These are phyloP conservation scores for Mycena sp. DNA, from an alignment of 1,284 basidiomycete genomes.

Conservation along the genomic window DNA sequence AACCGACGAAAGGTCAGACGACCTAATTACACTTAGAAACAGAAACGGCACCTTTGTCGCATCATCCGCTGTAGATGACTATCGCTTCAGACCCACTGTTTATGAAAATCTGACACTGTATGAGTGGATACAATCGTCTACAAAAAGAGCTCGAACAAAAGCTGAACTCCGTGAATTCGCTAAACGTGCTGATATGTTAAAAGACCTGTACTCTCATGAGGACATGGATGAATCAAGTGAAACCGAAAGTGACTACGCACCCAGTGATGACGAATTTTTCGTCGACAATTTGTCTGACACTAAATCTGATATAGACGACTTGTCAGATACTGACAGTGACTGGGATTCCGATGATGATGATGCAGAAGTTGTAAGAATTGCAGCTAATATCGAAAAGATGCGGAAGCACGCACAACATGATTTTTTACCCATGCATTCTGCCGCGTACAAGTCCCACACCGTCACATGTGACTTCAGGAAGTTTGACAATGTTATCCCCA, in stretches of 20 bases:
- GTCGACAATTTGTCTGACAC: too few species aligned
- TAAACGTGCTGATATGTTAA: background rate
- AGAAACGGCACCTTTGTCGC: background rate
- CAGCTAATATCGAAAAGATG: background rate
- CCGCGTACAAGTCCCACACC: background rate
- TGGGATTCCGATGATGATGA: background rate
- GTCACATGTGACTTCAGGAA: background rate
- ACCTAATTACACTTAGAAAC: background rate
- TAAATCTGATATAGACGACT: too few species aligned
- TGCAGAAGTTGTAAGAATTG: background rate
- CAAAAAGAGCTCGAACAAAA: background rate
- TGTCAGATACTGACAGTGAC: background rate
- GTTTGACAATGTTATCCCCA: background rate
- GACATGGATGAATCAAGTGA: too few species aligned
- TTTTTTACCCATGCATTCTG: background rate
- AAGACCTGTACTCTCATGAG: too few species aligned
- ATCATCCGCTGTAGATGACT: constrained; percentile 12
- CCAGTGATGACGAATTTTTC: too few species aligned
- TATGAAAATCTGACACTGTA: constrained; percentile 11
- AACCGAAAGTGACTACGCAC: too few species aligned
- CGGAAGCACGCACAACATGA: background rate
- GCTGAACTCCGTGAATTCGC: background rate
- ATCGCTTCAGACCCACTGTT: background rate
- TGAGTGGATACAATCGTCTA: constrained; percentile 15
- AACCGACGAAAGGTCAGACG: background rate